Evolutionary conservation across 2,329 filamentous ascomycete species (phyloP).

Genomic region (Pestalotiopsis sp.): DNA sequence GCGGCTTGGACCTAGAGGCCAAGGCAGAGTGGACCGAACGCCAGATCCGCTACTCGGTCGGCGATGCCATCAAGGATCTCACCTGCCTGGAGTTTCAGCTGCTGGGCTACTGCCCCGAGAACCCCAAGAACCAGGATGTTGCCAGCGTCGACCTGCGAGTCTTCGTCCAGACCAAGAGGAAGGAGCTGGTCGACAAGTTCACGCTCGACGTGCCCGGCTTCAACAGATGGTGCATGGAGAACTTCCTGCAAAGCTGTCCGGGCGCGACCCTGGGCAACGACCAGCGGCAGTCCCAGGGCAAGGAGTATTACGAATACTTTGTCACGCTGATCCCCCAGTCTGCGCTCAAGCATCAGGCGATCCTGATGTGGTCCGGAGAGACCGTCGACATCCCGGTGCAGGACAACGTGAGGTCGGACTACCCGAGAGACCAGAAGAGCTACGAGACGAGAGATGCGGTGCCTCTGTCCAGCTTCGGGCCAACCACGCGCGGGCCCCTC

Average conservation of each 20-base stretch:
- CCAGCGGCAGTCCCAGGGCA: constrained; percentile 26
- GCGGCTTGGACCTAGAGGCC: constrained; percentile 15
- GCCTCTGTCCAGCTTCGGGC: constrained; percentile 23
- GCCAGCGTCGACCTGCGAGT: constrained; percentile 39
- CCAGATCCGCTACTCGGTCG: constrained; percentile 31
- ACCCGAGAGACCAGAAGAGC: constrained; percentile 21
- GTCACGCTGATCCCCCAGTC: constrained; percentile 27
- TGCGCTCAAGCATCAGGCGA: constrained; percentile 25
- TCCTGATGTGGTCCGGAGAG: constrained; percentile 24
- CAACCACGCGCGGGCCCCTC: constrained; percentile 28
- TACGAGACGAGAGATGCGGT: constrained; percentile 24
- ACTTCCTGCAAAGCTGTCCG: constrained; percentile 26
- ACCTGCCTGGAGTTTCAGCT: constrained; percentile 31
- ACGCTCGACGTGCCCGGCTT: constrained; percentile 20
- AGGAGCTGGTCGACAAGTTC: constrained; percentile 22
- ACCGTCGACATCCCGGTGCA: constrained; percentile 24
- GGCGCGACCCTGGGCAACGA: constrained; percentile 28
- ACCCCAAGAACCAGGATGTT: constrained; percentile 34
- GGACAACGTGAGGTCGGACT: constrained; percentile 21
- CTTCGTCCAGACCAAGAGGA: constrained; percentile 42
- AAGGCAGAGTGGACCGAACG: constrained; percentile 23
- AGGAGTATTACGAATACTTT: constrained; percentile 29
- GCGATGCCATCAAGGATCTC: constrained; percentile 27
- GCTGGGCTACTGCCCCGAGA: constrained; percentile 28
- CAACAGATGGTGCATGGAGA: constrained; percentile 26